Evolutionary conservation across 2,329 filamentous ascomycete species (phyloP), one percentile per base, ranked within the genome.

Genomic region (Uncinocarpus reesii): DNA sequence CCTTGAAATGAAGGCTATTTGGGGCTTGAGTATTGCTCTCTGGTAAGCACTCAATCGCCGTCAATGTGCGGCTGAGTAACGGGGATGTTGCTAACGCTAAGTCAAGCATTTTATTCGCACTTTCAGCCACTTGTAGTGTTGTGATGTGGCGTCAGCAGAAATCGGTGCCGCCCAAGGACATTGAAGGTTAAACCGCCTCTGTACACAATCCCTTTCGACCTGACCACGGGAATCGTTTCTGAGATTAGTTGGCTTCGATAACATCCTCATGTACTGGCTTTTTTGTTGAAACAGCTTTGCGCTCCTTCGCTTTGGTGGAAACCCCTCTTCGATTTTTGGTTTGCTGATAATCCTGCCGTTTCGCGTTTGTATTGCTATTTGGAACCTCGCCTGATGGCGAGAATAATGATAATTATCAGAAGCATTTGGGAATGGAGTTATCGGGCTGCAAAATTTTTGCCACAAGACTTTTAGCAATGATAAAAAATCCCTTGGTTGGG

Each of bases 1-100:
- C 70, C 80, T 81, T 60, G 81, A 92, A 71, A 80, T 88, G 64
- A 93, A 94, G 74, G 79, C 84, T 13, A 78, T 92, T 55, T 95
- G 88, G 89, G 88, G 87, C 1, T 67, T 95, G 52, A 78, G 80
- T 63, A 89, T 95, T 65, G 81, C 81, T 3, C 75, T 93, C 42
- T 87, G 76, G 76, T 79, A 61, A 61, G 73, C 71, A n/a, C 1
- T 41, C 26, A 28, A 11, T 29, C n/a, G 26, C 26, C 26, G n/a
- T 36, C 15, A 6, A 31, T 48, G 6, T 2, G 5, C 42, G 13
- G 16, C 15, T 13, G n/a, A n/a, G n/a, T n/a, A n/a, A n/a, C n/a
- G n/a, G n/a, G n/a, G n/a, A n/a, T n/a, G n/a, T n/a, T n/a, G n/a
- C n/a, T n/a, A n/a, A n/a, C n/a, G n/a, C n/a, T n/a, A n/a, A n/a